Evolutionary conservation across 345 rosid species (phyloP), one percentile per base, ranked within the genome.

Genomic region (Eucalyptus regnans): DNA sequence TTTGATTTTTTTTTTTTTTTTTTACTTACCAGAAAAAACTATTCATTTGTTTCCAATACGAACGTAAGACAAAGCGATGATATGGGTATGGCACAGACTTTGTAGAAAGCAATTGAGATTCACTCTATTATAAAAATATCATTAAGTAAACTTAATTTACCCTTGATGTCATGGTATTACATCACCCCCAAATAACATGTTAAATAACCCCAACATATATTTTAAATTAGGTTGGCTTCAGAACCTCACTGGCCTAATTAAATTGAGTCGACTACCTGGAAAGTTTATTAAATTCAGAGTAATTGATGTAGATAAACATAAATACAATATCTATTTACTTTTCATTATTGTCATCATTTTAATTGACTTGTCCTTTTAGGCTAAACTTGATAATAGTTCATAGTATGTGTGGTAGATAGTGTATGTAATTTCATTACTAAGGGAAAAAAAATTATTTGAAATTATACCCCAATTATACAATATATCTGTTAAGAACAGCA

Each of bases 191-290:
- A 27, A 25, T 12, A 60, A 60, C 29, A 25, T 27, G 31, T 60
- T 25, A 60, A 60, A 25, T 0, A 11, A 60, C 12, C 66, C 66
- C 3, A 25, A 60, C n/a, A 60, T 60, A 60, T 25, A 27, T 60
- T 25, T 25, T 25, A 27, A 60, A 25, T 60, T 11, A 58, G 3
- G 15, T 60, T 60, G 66, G 29, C 14, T 25, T 60, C 66, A 60
- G 8, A 23, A 60, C 66, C n/a, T 60, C 66, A 2, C n/a, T 27
- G 7, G 31, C n/a, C 7, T 25, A 60, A 11, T 60, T 60, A 3
- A 60, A 60, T 58, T 60, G 66, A 60, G 14, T 60, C 4, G 31
- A 89, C 46, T 76, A n/a, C 12, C 90, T 29, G 6, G 95, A 96
- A 86, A 93, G 18, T 56, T 56, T 56, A 56, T 56, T 56, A 22